Base-by-base conservation (phyloP, 352 stramenopile species). In the Pythium scleroteichum region DNA sequence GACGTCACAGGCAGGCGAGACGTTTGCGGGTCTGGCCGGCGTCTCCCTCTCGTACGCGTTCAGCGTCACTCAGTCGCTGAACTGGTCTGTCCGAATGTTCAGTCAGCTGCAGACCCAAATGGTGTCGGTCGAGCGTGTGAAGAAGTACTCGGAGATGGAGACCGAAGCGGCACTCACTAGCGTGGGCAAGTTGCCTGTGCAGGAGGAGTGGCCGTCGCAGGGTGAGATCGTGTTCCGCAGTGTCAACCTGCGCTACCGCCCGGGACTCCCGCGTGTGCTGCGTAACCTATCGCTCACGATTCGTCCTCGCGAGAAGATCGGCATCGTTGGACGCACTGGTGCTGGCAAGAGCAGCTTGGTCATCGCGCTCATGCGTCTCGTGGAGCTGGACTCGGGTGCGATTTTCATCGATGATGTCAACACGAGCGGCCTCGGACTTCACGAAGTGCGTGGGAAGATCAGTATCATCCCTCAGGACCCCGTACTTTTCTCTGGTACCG, bases 171-270 rank as follows among this genome's bases (percentile, higher is more conserved):
- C 92, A 19, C 79, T 99, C 17, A 76, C 82, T 0, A 98, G 89
- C 46, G 96, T 98, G 3, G 82, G 93, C 56, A 79, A 82, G 19
- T 76, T 77, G 23, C 49, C 86, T 81, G 65, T 72, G 24, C 58
- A 50, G 47, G 49, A 69, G 13, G 73, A 82, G 26, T 98, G 95
- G 96, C 95, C 95, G 2, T 62, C 67, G 2, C 56, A 83, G 2
- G 96, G 96, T 26, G 59, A 63, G 16, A 78, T 99, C 27, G 62
- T 77, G 46, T 98, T 98, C 73, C 64, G 87, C 19, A 69, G 94
- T 64, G 92, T 98, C 7, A 84, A 67, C 22, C 48, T 98, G 42
- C 70, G 94, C 20, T 99, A 98, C 76, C 82, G 92, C 8, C 71
- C 83, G 45, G 75, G 75, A 23, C 75, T 83, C 7, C 62, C 69